phyloP scores from a whole-genome alignment of 768 basidiomycete genomes.

The Lepiota venenata region DNA sequence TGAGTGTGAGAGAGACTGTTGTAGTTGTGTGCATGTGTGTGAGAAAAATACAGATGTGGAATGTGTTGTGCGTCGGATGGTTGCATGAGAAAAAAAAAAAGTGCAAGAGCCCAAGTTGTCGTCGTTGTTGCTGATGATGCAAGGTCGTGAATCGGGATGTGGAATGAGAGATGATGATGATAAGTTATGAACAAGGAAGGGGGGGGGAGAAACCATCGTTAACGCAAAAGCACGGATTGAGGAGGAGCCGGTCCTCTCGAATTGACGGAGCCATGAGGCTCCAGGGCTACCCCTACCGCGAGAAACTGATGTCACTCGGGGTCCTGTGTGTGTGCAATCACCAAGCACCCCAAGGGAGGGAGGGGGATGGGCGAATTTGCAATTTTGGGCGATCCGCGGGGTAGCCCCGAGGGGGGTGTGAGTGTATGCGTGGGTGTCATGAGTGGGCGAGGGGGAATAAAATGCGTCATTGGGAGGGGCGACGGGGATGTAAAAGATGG shows the following conservation, averaged over 20 bases:
- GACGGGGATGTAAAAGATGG: neutral
- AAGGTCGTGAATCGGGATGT: neutral
- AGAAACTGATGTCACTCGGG: slow-evolving; percentile 8
- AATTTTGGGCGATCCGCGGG: neutral
- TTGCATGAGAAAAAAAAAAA: slow-evolving; percentile 11
- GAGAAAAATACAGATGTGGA: slow-evolving; percentile 3
- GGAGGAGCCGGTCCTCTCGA: slow-evolving; percentile 10
- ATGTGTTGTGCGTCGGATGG: neutral
- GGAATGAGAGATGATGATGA: slow-evolving; percentile 1
- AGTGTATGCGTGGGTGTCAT: neutral
- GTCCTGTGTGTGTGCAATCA: neutral
- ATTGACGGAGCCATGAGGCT: slow-evolving; percentile 5
- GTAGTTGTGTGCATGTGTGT: slow-evolving; percentile 2
- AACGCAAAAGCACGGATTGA: neutral
- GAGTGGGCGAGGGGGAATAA: neutral
- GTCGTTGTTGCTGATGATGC: neutral
- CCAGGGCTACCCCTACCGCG: slow-evolving; percentile 6
- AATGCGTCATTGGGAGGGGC: neutral
- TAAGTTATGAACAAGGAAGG: neutral
- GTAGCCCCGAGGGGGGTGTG: neutral
- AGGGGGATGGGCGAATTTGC: neutral
- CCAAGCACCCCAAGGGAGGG: neutral
- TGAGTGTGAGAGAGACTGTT: slow-evolving; percentile 6
- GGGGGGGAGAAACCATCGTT: neutral
- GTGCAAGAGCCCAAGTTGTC: neutral